Conservation (phyloP, 306 rosid genomes). For the Pyrus bretschneideri region DNA sequence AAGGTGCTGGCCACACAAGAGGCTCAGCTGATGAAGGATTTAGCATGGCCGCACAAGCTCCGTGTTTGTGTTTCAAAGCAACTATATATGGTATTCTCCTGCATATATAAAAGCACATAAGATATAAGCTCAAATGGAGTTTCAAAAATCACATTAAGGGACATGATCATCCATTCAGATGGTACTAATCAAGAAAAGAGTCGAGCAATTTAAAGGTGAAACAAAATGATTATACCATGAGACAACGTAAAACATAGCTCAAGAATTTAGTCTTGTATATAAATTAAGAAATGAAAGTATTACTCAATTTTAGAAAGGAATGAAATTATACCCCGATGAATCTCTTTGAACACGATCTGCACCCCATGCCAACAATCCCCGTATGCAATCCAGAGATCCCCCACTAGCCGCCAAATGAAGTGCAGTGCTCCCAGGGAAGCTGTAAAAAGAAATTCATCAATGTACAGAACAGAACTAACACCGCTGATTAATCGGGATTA, state of each 20-base stretch:
- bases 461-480: conserved; percentile 10
- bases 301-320: not conserved
- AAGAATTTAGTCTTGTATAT: not conserved
- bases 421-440: conserved; percentile 87
- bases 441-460: conserved; percentile 37
- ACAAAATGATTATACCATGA: no score
- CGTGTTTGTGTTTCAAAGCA: conserved; percentile 72
- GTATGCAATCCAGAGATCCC: conserved; percentile 83
- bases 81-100: conserved; percentile 83
- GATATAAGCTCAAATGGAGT: not conserved
- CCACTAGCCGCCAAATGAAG: conserved; percentile 98
- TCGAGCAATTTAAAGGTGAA: not conserved
- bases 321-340: conserved; percentile 63
- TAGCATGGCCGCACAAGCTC: conserved; percentile 80
- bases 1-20: conserved; percentile 96
- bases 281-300: not conserved
- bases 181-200: not conserved
- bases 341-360: conserved; percentile 94
- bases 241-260: no score
- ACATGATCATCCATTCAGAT: not conserved
- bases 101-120: conserved; percentile 19
- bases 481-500: not conserved
- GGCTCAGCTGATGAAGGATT: conserved; percentile 92
- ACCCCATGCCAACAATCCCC: conserved; percentile 90
- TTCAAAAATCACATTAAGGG: not conserved